A percentile compares a stretch with the other conserved stretches of the same genome.
Conservation (phyloP, 2,329 filamentous ascomycete genomes). For the Alternaria alternata region DNA sequence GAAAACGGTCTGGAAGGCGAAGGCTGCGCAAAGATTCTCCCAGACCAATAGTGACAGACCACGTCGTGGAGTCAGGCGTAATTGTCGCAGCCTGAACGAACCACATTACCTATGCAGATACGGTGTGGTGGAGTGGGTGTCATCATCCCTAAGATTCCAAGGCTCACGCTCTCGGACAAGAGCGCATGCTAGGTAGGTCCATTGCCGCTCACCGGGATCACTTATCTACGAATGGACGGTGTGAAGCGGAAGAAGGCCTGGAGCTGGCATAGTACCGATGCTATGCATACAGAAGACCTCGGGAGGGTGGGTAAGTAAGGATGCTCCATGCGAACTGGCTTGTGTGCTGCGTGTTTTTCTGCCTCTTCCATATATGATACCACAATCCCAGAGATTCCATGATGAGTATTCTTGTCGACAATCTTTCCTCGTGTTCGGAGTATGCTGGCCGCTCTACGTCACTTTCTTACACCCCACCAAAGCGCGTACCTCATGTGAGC, state of each 20-base stretch:
- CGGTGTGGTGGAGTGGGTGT: not conserved
- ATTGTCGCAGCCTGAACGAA: constrained; percentile 6
- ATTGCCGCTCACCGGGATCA: constrained; percentile 5
- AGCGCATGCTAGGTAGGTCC: constrained; percentile 12
- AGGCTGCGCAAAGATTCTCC: not conserved
- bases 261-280: constrained; percentile 14
- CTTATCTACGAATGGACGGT: not conserved
- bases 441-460: not conserved
- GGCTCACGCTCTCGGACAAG: constrained; percentile 9
- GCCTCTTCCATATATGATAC: not conserved
- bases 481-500: not conserved
- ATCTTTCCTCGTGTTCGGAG: not conserved
- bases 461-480: not conserved
- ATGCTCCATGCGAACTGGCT: constrained; percentile 13
- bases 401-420: not conserved
- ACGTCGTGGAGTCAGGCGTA: constrained; percentile 8
- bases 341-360: not conserved
- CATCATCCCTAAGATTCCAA: constrained; percentile 4
- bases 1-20: not conserved
- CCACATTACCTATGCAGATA: not conserved
- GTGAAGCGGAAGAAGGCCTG: not conserved
- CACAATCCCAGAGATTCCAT: not conserved
- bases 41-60: constrained; percentile 11
- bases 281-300: not conserved
- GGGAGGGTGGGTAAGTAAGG: not conserved